Conservation (phyloP, 345 rosid species). For the Punica granatum region DNA sequence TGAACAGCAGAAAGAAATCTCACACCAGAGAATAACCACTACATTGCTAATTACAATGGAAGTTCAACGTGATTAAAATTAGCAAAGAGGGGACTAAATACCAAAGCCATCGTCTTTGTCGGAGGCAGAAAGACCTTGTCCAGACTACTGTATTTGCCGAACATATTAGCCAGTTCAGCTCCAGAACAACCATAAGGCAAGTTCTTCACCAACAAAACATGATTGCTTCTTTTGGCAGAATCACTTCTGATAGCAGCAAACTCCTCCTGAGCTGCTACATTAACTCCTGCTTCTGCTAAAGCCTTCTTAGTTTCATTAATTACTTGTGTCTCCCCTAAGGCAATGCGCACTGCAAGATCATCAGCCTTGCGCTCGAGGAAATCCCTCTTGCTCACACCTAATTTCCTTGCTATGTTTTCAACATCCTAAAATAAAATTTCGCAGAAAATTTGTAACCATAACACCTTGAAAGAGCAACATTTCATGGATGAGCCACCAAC, state of each 20-base stretch:
- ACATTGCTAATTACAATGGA: not conserved
- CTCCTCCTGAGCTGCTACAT: slow-evolving; percentile 60
- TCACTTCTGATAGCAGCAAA: slow-evolving; percentile 51
- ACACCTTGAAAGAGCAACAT: not conserved
- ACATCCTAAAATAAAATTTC: slow-evolving; percentile 41
- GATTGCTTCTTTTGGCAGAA: slow-evolving; percentile 69
- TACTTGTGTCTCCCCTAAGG: slow-evolving; percentile 95
- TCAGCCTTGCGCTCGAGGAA: slow-evolving; percentile 80
- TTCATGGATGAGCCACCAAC: not conserved
- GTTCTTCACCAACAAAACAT: slow-evolving; percentile 78
- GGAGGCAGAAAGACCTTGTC: slow-evolving; percentile 84
- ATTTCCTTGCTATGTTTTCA: slow-evolving; percentile 76
- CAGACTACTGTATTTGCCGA: slow-evolving; percentile 75
- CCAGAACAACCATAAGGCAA: slow-evolving; percentile 88
- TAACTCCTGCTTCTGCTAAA: slow-evolving; percentile 73
- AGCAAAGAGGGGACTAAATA: slow-evolving; percentile 16
- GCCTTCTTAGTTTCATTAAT: slow-evolving; percentile 85
- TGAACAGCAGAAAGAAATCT: not conserved
- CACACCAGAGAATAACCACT: not conserved
- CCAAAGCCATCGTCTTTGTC: slow-evolving; percentile 87
- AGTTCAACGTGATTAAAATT: not conserved
- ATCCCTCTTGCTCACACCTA: slow-evolving; percentile 85
- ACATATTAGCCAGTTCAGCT: slow-evolving; percentile 70
- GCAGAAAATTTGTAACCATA: not conserved
- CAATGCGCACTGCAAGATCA: slow-evolving; percentile 95